Conservation (phyloP, 2,329 filamentous ascomycete species). For the Aureobasidium leucospermi region DNA sequence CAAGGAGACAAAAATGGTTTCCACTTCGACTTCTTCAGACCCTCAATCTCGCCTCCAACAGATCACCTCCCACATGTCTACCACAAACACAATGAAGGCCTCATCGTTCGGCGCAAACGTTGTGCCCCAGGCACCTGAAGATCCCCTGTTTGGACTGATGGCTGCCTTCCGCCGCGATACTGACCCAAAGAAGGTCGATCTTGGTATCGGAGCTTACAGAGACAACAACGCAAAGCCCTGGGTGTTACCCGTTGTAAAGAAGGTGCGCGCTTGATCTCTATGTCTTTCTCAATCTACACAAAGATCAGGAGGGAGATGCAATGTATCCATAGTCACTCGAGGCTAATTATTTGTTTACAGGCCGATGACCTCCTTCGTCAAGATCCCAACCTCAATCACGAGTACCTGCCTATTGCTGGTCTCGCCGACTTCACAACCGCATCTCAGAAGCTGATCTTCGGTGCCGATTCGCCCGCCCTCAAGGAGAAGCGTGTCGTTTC, state of each 20-base stretch:
- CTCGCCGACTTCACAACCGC: conserved; percentile 78
- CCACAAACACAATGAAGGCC: conserved; percentile 45
- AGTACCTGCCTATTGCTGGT: conserved; percentile 95
- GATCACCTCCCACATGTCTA: conserved; percentile 64
- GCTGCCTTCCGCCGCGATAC: conserved; percentile 77
- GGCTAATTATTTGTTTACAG: conserved; percentile 40
- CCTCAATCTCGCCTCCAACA: conserved; percentile 42
- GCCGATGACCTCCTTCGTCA: conserved; percentile 83
- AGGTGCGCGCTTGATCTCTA: conserved; percentile 51
- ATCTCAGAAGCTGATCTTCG: conserved; percentile 84
- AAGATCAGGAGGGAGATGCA: neutral
- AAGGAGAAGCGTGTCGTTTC: conserved; percentile 73
- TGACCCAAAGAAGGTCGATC: conserved; percentile 74
- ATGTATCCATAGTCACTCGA: neutral
- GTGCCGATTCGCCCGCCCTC: conserved; percentile 70
- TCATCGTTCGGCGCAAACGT: conserved; percentile 68
- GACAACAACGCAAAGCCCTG: conserved; percentile 95
- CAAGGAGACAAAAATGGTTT: conserved; percentile 10
- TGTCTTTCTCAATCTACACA: neutral
- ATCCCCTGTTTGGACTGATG: conserved; percentile 90
- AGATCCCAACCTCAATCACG: conserved; percentile 89
- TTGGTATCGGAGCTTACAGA: conserved; percentile 92
- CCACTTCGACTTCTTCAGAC: conserved; percentile 35
- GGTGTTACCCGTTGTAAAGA: conserved; percentile 92
- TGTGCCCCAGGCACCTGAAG: conserved; percentile 87